Percentiles rank a stretch among this genome's conserved stretches.
Conservation (phyloP, 1,284 basidiomycete species). For the Afroboletus lepidellus region DNA sequence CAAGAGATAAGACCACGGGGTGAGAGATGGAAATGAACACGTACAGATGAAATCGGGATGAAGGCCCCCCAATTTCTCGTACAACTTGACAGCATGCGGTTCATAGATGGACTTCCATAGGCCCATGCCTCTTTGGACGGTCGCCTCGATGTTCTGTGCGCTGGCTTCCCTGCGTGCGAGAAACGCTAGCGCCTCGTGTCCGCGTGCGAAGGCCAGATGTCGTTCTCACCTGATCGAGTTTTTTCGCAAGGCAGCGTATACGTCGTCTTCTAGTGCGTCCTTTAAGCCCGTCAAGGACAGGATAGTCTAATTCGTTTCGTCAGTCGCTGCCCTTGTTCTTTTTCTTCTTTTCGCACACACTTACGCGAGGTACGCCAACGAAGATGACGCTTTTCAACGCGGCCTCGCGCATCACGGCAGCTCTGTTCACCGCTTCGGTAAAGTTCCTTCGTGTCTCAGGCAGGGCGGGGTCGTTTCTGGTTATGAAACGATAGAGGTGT, state of each 20-base stretch:
- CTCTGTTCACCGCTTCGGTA: constrained; percentile 60
- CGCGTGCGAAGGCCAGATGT: constrained; percentile 15
- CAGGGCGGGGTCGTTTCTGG: constrained; percentile 48
- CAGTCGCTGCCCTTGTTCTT: constrained; percentile 6
- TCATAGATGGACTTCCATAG: constrained; percentile 93
- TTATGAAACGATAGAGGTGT: constrained; percentile 76
- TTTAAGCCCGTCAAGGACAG: constrained; percentile 76
- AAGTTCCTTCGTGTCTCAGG: constrained; percentile 43
- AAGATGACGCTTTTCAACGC: constrained; percentile 94
- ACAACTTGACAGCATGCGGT: constrained; percentile 86
- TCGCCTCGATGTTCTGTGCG: constrained; percentile 64
- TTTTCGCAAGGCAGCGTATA: constrained; percentile 67
- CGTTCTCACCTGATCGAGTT: constrained; percentile 63
- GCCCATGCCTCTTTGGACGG: constrained; percentile 61
- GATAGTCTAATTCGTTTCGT: constrained; percentile 59
- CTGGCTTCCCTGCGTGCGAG: constrained; percentile 51
- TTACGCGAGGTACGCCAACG: constrained; percentile 85
- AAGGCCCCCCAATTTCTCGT: constrained; percentile 83
- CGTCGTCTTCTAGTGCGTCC: constrained; percentile 75
- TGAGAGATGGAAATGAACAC: constrained; percentile 40
- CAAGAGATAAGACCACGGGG: constrained; percentile 38
- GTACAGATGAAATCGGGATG: constrained; percentile 83
- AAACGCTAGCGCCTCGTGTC: constrained; percentile 29
- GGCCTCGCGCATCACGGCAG: constrained; percentile 88
- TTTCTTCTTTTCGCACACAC: constrained; percentile 13